Base-by-base conservation (phyloP, 73 alveolate genomes). In the Paramecium sonneborni region DNA sequence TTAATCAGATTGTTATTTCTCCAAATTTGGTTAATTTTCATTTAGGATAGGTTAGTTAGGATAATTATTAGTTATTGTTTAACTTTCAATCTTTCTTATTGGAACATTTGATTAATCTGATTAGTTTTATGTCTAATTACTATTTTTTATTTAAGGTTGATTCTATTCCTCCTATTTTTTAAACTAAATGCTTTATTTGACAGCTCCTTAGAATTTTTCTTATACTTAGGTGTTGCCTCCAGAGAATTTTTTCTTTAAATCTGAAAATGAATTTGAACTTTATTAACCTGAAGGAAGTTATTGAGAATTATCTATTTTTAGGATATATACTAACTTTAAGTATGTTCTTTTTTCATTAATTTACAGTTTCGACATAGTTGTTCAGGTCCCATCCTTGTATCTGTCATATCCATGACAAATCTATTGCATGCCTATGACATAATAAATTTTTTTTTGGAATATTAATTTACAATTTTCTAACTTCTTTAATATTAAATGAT, bases 331-430 rank as follows among this genome's bases (percentile, higher is more conserved):
- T 2, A n/a, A 62, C 84, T 62, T 62, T 30, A 62, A n/a, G 0
- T 62, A 15, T 74, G 87, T 12, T 28, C 57, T 39, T 74, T 74
- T 39, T 74, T 74, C 34, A 39, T 39, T 4, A 37, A 37, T 39
- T 74, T 3, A 74, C 87, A 74, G 32, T 74, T 32, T 8, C 24
- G n/a, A 39, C 87, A 74, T n/a, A 1, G 28, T 74, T 74, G 24
- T 74, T 74, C 87, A 9, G 57, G 55, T 23, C 87, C 87, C 57
- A 37, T 28, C 14, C 57, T 12, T 12, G 87, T 14, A 74, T 74
- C 87, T 32, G 67, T 74, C 68, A 74, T 74, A 74, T 74, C 87
- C 87, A 74, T 74, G 10, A 18, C 68, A 52, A 52, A 52, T 11
- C 18, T 52, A 18, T 52, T 52, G 32, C 68, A 52, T 18, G 18